A percentile compares a stretch with the other conserved stretches of the same genome.
phyloP scores from a whole-genome alignment of 2,329 filamentous ascomycete species.

The Cercospora sp. region DNA sequence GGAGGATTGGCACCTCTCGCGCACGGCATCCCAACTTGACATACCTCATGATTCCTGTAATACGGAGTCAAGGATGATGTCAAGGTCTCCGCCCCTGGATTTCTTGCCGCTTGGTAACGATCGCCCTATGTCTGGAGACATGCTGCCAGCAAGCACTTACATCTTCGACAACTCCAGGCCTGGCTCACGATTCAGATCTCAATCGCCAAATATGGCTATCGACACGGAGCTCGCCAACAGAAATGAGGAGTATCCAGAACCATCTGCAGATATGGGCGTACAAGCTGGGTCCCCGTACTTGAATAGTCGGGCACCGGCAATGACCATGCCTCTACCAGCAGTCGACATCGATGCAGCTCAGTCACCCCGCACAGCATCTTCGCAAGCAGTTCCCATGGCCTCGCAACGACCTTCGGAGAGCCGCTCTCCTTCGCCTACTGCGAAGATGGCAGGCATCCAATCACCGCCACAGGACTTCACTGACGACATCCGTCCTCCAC shows the following conservation, averaged over 20 bases:
- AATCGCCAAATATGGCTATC: slow-evolving; percentile 8
- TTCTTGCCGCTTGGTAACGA: background rate
- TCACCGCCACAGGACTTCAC: background rate
- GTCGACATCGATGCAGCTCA: slow-evolving; percentile 13
- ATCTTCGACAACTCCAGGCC: slow-evolving; percentile 4
- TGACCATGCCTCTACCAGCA: slow-evolving; percentile 15
- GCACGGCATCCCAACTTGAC: slow-evolving; percentile 16
- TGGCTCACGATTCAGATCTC: slow-evolving; percentile 7
- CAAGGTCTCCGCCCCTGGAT: slow-evolving; percentile 10
- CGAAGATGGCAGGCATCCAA: slow-evolving; percentile 11
- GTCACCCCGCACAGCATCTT: slow-evolving; percentile 19
- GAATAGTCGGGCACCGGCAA: slow-evolving; percentile 2
- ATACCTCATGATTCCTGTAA: slow-evolving; percentile 1
- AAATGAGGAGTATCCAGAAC: slow-evolving; percentile 2
- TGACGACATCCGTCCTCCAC: slow-evolving; percentile 9
- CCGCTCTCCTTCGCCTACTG: slow-evolving; percentile 7
- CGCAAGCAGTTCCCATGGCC: slow-evolving; percentile 18
- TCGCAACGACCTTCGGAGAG: background rate
- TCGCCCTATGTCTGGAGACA: slow-evolving; percentile 8
- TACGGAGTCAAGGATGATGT: slow-evolving; percentile 9
- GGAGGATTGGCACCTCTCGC: slow-evolving; percentile 17
- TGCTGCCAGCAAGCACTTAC: slow-evolving; percentile 15
- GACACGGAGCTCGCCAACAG: slow-evolving; percentile 5
- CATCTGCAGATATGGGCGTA: slow-evolving; percentile 9
- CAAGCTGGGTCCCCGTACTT: slow-evolving; percentile 3